Base-by-base conservation (phyloP, 805 yeast species). In the Saccharomycopsis amapae region DNA sequence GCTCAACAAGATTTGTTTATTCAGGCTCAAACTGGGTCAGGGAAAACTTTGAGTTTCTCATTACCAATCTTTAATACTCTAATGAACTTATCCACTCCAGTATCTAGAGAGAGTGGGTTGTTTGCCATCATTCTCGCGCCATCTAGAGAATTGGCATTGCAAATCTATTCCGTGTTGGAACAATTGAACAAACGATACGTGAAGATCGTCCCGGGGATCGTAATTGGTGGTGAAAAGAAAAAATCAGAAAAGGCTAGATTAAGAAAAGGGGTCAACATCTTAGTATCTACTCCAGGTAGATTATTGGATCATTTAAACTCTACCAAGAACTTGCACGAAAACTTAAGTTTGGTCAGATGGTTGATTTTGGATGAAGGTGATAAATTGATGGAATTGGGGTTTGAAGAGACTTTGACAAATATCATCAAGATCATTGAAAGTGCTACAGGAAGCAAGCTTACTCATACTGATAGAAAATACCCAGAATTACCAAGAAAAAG, bases 271-370 rank as follows among this genome's bases (percentile, higher is more conserved):
- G 95, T 89, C 28, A 93, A 93, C 62, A 79, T 93, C 28, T 72
- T 93, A n/a, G 94, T 93, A 35, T 97, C 95, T 10, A 93, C 99
- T 0, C 99, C 99, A 2, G 99, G 99, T 50, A 76, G 99, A 56
- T 68, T 93, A 37, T 84, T 86, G 7, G 99, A 93, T 61, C 99
- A 93, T 68, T 78, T 93, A 51, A 95, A 86, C 53, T 85, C 89
- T 62, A 93, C 99, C 0, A 71, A 75, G 41, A 77, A 81, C 4
- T 72, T 94, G 49, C 83, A 83, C 51, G 66, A 62, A 44, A 65
- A 64, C 47, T 63, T 85, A 26, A 70, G 84, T 2, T 76, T 85
- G 44, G 71, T 93, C 31, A 70, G 96, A 56, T 93, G 88, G 74
- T 73, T 90, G n/a, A 81, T 93, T 9, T 61, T 93, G 53, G 99